Conservation (phyloP, 163 green algal species). For the Scenedesmus sp. region DNA sequence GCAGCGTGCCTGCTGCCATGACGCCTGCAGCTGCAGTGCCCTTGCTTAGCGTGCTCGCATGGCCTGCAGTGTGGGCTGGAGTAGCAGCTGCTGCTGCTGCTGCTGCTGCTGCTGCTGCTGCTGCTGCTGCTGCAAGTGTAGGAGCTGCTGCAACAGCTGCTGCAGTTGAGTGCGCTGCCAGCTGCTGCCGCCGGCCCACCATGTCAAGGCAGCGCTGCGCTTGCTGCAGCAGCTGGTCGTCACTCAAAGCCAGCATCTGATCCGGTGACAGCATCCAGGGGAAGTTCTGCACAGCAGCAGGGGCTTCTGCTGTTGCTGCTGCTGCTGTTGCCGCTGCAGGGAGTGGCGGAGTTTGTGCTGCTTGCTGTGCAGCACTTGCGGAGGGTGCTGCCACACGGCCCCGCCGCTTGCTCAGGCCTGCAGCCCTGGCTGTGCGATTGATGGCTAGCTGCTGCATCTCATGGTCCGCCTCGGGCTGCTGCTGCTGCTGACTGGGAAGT, state of each 20-base stretch:
- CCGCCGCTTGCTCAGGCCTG: not conserved
- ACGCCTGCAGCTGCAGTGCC: not conserved
- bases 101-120: not conserved
- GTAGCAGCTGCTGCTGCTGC: not conserved
- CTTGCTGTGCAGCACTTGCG: not conserved
- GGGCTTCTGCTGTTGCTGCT: not conserved
- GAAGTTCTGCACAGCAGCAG: not conserved
- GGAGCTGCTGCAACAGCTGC: not conserved
- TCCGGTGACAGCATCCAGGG: constrained; percentile 5
- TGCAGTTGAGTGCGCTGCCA: not conserved
- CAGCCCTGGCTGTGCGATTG: not conserved
- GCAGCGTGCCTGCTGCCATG: not conserved
- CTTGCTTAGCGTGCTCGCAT: not conserved
- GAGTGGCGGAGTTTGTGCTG: not conserved
- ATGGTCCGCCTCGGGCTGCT: not conserved
- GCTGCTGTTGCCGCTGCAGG: not conserved
- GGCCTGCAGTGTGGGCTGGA: not conserved
- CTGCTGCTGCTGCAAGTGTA: not conserved
- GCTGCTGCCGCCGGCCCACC: not conserved
- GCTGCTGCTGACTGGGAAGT: not conserved
- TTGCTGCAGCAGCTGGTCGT: constrained; percentile 25
- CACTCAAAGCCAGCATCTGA: constrained; percentile 14
- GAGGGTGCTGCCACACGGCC: not conserved
- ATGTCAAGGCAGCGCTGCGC: constrained; percentile 1
- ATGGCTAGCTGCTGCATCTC: not conserved